phyloP scores from a whole-genome alignment of 1,139 yeast species.

The Pichia sp. region DNA sequence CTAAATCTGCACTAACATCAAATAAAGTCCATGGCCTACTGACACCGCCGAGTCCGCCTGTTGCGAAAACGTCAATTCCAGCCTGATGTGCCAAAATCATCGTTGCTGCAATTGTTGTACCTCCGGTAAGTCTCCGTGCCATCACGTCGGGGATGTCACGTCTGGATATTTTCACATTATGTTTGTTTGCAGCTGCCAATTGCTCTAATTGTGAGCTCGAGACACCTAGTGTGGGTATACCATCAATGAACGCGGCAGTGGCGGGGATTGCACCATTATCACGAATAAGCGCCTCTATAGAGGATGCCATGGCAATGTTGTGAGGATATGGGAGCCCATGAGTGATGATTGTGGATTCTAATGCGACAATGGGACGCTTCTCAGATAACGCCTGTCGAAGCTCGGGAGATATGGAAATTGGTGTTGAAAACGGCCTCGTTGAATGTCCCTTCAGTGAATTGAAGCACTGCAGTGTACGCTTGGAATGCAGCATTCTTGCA shows the following conservation, averaged over 20 bases:
- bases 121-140: constrained; percentile 61
- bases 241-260: constrained; percentile 71
- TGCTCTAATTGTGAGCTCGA: constrained; percentile 37
- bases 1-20: constrained; percentile 85
- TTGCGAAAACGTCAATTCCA: constrained; percentile 80
- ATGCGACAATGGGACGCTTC: constrained; percentile 61
- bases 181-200: constrained; percentile 38
- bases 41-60: constrained; percentile 94
- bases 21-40: constrained; percentile 70
- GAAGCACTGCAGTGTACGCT: too few relatives aligned
- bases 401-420: constrained; percentile 27
- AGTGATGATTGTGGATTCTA: constrained; percentile 83
- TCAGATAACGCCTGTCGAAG: constrained; percentile 44
- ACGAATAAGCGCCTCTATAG: constrained; percentile 59
- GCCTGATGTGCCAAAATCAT: constrained; percentile 74
- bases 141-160: constrained; percentile 74
- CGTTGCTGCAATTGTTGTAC: constrained; percentile 87
- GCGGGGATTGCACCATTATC: constrained; percentile 73
- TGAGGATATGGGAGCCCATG: constrained; percentile 86
- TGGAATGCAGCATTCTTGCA: too few relatives aligned
- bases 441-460: too few relatives aligned
- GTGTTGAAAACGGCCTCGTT: too few relatives aligned
- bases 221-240: constrained; percentile 67
- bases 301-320: constrained; percentile 63
- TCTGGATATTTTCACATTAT: constrained; percentile 61